Base-by-base conservation (phyloP, 2,329 filamentous ascomycete species). In the Phoma sp. region DNA sequence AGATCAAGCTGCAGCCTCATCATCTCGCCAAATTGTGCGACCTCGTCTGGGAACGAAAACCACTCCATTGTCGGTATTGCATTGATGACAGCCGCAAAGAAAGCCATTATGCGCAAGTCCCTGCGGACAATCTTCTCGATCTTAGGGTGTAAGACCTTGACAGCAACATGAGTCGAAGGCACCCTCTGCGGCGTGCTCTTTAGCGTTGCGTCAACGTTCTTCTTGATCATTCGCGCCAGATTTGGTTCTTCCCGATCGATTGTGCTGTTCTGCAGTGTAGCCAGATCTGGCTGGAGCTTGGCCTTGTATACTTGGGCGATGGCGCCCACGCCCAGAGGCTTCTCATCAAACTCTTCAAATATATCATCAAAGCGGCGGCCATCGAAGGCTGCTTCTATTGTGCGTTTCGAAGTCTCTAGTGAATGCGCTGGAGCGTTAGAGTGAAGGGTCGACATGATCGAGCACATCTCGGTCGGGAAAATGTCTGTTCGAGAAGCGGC, bases 301-400 rank as follows among this genome's bases (percentile, higher is more conserved):
- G 95, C 95, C 72, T 92, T 96, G 82, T 99, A 99, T 2, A 98
- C 95, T 74, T 99, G 95, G 0, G 95, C 95, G 66, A 99, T 98
- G 25, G 95, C 95, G 10, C 95, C 95, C 1, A 98, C 93, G 1
- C 95, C 95, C 0, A 99, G 79, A 0, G 95, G 95, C 62, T 82
- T 86, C 76, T 96, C 91, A 23, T 97, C 83, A 63, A 99, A 99
- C 72, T 98, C 95, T 25, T 96, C 91, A 66, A 99, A 99, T 55
- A 99, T 97, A 5, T 96, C 91, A 11, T 93, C 87, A 61, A 99
- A 97, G 0, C 76, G 67, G 49, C 90, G 83, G 1, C 90, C 91
- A 53, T 87, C 86, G 69, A 99, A 99, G 0, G 95, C 93, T 29
- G 86, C 84, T 62, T 87, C 83, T 21, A 99, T 88, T 2, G 87